phyloP scores from a whole-genome alignment of 768 basidiomycete species.

The Rhodosporidiobolus odoratus region DNA sequence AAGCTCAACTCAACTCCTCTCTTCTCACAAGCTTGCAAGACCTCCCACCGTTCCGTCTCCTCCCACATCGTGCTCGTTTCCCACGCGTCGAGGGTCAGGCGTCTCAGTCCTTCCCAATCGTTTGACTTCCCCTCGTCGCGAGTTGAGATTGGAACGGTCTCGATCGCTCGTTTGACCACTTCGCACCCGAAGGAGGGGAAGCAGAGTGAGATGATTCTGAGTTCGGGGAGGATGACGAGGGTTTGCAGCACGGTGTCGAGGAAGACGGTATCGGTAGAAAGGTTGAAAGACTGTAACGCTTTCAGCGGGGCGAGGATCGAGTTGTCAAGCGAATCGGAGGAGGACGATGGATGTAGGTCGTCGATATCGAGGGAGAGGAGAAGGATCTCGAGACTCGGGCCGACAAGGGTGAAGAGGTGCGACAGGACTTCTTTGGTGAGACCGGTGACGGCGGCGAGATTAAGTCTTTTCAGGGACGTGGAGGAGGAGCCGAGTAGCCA shows the following conservation, averaged over 20 bases:
- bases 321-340: neutral
- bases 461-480: neutral
- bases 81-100: slow-evolving; percentile 1
- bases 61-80: neutral
- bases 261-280: slow-evolving; percentile 12
- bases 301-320: neutral
- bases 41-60: neutral
- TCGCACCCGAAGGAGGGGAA: neutral
- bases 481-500: slow-evolving; percentile 1
- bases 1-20: neutral
- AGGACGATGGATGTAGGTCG: neutral
- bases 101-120: neutral
- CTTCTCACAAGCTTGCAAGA: neutral
- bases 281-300: neutral
- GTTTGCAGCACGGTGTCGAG: neutral
- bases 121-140: neutral
- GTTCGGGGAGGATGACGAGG: neutral
- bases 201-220: neutral
- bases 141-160: no score
- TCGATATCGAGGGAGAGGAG: slow-evolving; percentile 6
- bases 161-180: neutral
- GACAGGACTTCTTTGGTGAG: neutral
- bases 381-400: neutral
- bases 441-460: neutral
- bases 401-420: neutral